A percentile compares a stretch with the other conserved stretches of the same genome.
Evolutionary conservation across 495 filamentous ascomycete genomes (phyloP).

Genomic region (Choiromyces venosus): DNA sequence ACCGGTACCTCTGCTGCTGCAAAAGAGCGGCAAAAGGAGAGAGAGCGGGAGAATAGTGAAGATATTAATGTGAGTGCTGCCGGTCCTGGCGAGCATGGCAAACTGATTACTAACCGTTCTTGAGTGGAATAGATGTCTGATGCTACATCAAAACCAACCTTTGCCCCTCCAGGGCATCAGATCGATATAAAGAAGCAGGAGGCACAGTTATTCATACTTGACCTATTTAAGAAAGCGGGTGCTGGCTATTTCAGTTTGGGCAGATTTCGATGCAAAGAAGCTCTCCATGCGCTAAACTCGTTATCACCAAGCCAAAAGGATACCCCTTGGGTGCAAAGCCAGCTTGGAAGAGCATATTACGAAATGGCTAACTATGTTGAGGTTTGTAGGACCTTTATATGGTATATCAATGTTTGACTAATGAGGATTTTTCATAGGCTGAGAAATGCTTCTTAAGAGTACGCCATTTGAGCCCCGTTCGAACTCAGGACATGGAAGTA

Average conservation of each 20-base stretch:
- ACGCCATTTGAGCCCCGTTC: constrained; percentile 66
- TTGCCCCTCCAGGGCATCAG: constrained; percentile 12
- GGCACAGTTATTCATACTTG: constrained; percentile 67
- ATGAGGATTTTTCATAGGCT: constrained; percentile 42
- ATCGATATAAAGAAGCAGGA: constrained; percentile 59
- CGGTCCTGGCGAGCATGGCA: neutral
- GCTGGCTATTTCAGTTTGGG: constrained; percentile 68
- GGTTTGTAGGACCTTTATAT: constrained; percentile 40
- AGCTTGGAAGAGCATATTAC: constrained; percentile 82
- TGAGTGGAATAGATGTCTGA: constrained; percentile 40
- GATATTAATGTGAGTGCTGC: constrained; percentile 40
- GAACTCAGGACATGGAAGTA: constrained; percentile 89
- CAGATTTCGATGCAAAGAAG: constrained; percentile 70
- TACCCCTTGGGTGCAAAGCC: constrained; percentile 89
- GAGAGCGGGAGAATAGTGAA: constrained; percentile 35
- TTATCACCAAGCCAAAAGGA: constrained; percentile 73
- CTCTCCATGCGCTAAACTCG: constrained; percentile 63
- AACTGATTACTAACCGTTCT: neutral
- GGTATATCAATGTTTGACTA: constrained; percentile 9
- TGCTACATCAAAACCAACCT: constrained; percentile 39
- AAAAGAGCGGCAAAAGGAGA: constrained; percentile 30
- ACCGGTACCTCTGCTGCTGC: constrained; percentile 19
- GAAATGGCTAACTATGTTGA: constrained; percentile 79
- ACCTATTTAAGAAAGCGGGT: constrained; percentile 75
- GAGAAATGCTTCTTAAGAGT: constrained; percentile 77